Evolutionary conservation across 805 yeast species (phyloP).

Genomic region (Candida sanyiensis): DNA sequence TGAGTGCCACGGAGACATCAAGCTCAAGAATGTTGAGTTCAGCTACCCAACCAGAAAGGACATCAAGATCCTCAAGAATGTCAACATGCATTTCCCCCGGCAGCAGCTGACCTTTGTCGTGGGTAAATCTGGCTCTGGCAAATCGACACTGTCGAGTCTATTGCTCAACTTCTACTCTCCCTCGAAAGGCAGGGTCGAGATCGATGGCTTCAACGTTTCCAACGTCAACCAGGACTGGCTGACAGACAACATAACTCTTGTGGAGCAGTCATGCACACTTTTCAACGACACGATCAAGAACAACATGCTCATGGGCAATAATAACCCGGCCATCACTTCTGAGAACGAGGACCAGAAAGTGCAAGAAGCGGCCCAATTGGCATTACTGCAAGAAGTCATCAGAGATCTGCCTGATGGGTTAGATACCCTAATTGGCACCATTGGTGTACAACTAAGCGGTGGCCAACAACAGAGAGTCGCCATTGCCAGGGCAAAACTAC

Average conservation of each 20-base stretch:
- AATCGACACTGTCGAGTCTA: constrained; percentile 71
- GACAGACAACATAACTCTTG: constrained; percentile 56
- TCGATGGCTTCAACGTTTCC: constrained; percentile 49
- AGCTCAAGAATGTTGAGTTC: constrained; percentile 53
- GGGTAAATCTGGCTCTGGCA: constrained; percentile 92
- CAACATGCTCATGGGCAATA: constrained; percentile 54
- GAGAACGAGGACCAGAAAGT: constrained; percentile 21
- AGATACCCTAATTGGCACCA: constrained; percentile 43
- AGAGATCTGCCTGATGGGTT: constrained; percentile 47
- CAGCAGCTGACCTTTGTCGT: constrained; percentile 55
- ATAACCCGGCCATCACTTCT: neutral
- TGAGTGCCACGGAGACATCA: constrained; percentile 43
- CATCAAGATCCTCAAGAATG: constrained; percentile 40
- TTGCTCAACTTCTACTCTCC: constrained; percentile 53
- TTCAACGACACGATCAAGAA: constrained; percentile 59
- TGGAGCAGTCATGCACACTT: constrained; percentile 65
- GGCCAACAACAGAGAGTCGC: constrained; percentile 88
- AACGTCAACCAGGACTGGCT: constrained; percentile 47
- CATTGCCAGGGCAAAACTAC: constrained; percentile 72
- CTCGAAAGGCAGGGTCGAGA: constrained; percentile 46
- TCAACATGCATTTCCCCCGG: constrained; percentile 41
- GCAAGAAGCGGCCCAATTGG: constrained; percentile 44
- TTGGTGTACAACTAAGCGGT: constrained; percentile 62
- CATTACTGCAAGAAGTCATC: constrained; percentile 47
- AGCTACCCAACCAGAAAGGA: constrained; percentile 54